A percentile compares a stretch with the other conserved stretches of the same genome.
phyloP scores from a whole-genome alignment of 2,329 filamentous ascomycete genomes.

The Penicillium palitans region DNA sequence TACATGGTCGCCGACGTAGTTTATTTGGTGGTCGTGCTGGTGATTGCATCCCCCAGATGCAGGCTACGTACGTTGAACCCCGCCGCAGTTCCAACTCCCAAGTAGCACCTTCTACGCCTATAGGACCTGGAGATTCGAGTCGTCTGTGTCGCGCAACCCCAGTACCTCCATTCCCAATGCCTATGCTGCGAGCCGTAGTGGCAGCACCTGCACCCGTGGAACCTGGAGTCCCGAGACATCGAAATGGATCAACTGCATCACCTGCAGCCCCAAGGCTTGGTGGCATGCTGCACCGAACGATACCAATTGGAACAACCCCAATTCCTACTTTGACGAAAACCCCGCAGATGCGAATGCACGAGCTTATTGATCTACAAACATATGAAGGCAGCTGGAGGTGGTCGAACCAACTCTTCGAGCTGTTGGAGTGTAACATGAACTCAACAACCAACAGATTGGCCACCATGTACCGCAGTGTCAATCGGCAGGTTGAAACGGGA shows the following conservation, averaged over 20 bases:
- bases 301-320: not conserved
- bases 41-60: not conserved
- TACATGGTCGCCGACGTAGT: no score
- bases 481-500: not conserved
- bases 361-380: conserved; percentile 56
- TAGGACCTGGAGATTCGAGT: not conserved
- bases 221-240: not conserved
- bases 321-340: not conserved
- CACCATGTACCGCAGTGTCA: not conserved
- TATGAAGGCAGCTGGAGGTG: conserved; percentile 58
- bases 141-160: no score
- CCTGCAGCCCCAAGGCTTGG: not conserved
- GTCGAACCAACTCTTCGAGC: conserved; percentile 24
- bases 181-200: no score
- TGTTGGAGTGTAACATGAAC: conserved; percentile 16
- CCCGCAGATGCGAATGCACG: conserved; percentile 20
- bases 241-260: no score
- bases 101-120: not conserved
- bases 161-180: no score
- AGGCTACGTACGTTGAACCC: rapidly evolving
- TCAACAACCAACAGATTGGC: not conserved
- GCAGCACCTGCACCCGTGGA: not conserved
- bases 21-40: no score
- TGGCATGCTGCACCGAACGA: not conserved
- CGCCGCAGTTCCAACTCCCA: not conserved